Conservation (phyloP, 169 alveolate species). For the Plasmodium reichenowi region DNA sequence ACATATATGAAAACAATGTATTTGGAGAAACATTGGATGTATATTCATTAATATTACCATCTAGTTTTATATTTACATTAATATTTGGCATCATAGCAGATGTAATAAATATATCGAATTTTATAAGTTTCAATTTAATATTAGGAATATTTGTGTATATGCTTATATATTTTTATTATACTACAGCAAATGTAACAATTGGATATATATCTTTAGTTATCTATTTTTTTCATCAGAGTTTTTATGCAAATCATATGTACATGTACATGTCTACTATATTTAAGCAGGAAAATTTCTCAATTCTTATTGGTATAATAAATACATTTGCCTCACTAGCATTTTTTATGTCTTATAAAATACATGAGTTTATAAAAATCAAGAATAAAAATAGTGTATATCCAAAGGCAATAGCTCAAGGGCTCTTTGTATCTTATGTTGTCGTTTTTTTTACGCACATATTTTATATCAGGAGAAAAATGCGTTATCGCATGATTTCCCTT, state of each 20-base stretch:
- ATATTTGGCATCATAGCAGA: constrained; percentile 70
- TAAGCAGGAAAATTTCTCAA: constrained; percentile 46
- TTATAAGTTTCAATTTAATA: constrained; percentile 47
- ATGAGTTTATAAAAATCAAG: constrained; percentile 26
- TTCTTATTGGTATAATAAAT: constrained; percentile 66
- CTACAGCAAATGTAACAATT: constrained; percentile 34
- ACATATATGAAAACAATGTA: constrained; percentile 47
- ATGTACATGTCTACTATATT: constrained; percentile 75
- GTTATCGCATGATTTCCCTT: too few species aligned
- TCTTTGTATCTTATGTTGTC: constrained; percentile 17
- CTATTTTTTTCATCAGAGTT: constrained; percentile 68
- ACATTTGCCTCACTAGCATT: constrained; percentile 56
- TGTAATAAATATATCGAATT: constrained; percentile 44
- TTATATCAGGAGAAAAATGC: constrained; percentile 26
- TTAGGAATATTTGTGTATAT: constrained; percentile 41
- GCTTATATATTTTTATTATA: constrained; percentile 14
- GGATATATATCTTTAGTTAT: constrained; percentile 40
- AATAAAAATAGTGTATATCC: constrained; percentile 9
- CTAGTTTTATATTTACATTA: constrained; percentile 62
- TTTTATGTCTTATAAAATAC: constrained; percentile 42
- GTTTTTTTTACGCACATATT: constrained; percentile 24
- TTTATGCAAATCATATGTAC: constrained; percentile 74
- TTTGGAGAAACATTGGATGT: constrained; percentile 58
- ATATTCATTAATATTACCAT: constrained; percentile 42
- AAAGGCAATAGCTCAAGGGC: background rate